Conservation (phyloP, 1,139 yeast species). For the Taphrina flavorubra region DNA sequence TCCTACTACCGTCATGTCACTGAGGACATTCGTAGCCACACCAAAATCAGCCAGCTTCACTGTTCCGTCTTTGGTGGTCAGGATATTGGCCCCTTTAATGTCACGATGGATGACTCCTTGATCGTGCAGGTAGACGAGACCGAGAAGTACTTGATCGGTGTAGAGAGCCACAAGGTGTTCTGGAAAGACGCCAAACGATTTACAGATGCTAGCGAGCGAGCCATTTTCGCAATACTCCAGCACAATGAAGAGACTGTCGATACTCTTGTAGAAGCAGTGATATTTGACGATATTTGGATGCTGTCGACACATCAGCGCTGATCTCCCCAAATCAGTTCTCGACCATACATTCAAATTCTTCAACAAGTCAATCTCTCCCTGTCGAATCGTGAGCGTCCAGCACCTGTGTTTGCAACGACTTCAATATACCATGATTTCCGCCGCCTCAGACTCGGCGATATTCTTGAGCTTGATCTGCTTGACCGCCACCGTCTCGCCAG, state of each 20-base stretch:
- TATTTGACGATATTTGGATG: conserved; percentile 89
- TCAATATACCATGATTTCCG: conserved; percentile 44
- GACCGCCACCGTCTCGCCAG: conserved; percentile 78
- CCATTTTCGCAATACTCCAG: conserved; percentile 87
- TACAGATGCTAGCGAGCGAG: conserved; percentile 72
- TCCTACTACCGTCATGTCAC: conserved; percentile 57
- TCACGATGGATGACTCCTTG: conserved; percentile 81
- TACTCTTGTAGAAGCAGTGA: conserved; percentile 81
- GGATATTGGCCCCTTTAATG: conserved; percentile 77
- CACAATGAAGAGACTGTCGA: conserved; percentile 70
- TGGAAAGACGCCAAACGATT: conserved; percentile 59
- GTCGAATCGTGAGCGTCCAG: conserved; percentile 9
- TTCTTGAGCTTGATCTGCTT: conserved; percentile 72
- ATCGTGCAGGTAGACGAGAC: conserved; percentile 69
- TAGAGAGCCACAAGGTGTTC: conserved; percentile 67
- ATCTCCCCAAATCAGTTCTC: neutral
- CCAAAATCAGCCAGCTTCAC: conserved; percentile 82
- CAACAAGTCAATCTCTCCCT: conserved; percentile 60
- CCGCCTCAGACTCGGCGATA: conserved; percentile 51
- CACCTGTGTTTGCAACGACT: neutral
- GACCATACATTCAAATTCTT: conserved; percentile 74
- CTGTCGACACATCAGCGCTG: conserved; percentile 53
- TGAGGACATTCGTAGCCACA: conserved; percentile 60
- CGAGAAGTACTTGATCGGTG: conserved; percentile 73
- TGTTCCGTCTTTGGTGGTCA: conserved; percentile 64